These are phyloP conservation scores for Erythrobasidium yunnanense DNA, from an alignment of 768 basidiomycete species.

Conservation along the genomic window DNA sequence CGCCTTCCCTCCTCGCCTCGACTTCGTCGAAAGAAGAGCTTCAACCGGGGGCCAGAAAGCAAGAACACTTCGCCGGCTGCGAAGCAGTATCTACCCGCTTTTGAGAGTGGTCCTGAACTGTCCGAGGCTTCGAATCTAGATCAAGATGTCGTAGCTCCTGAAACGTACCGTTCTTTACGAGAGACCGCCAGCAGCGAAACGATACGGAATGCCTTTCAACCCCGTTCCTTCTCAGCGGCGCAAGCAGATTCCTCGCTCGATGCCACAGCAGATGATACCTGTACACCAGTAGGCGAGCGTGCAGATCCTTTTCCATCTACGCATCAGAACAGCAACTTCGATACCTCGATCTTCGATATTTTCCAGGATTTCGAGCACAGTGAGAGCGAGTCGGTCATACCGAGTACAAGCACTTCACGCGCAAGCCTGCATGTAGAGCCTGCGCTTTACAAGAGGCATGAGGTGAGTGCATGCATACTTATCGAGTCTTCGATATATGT, in stretches of 20 bases:
- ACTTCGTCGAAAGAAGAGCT: constrained; percentile 6
- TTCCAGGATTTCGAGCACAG: constrained; percentile 27
- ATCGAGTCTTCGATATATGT: too few relatives aligned
- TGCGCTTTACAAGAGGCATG: background rate
- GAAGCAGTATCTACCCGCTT: too few relatives aligned
- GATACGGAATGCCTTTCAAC: constrained; percentile 4
- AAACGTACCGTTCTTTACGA: background rate
- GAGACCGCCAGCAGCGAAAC: constrained; percentile 14
- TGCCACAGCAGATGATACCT: too few relatives aligned
- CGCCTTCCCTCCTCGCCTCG: background rate
- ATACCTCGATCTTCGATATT: constrained; percentile 30
- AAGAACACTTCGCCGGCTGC: too few relatives aligned
- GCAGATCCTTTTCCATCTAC: too few relatives aligned
- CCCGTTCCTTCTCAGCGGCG: background rate
- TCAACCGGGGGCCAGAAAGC: background rate
- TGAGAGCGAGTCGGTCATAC: background rate
- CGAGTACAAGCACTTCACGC: background rate
- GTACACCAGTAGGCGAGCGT: too few relatives aligned
- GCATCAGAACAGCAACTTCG: too few relatives aligned
- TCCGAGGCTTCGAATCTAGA: too few relatives aligned
- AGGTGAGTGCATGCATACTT: too few relatives aligned
- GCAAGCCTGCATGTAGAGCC: background rate
- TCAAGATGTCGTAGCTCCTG: too few relatives aligned
- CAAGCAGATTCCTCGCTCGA: too few relatives aligned
- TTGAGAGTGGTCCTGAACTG: too few relatives aligned